These are phyloP conservation scores for Urostyla sp. DNA, from an alignment of 73 alveolate genomes.

Conservation along the genomic window DNA sequence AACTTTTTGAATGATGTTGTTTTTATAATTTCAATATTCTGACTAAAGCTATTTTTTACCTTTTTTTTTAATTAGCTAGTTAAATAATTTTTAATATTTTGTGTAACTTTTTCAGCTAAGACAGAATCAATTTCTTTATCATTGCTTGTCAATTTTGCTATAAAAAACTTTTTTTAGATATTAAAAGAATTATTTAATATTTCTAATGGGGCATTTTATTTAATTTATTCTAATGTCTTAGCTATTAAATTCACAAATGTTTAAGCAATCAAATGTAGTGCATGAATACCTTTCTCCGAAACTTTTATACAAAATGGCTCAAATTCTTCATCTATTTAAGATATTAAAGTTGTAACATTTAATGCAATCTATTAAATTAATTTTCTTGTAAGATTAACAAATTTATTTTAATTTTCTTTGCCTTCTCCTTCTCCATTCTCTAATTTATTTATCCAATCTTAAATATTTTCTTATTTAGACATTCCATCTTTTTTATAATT, in stretches of 20 bases:
- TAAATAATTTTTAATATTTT: neutral
- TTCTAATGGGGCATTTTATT: neutral
- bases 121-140: neutral
- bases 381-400: neutral
- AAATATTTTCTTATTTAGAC: neutral
- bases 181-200: neutral
- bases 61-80: neutral
- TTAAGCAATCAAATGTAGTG: conserved; percentile 3
- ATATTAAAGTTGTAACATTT: neutral
- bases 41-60: neutral
- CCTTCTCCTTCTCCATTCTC: neutral
- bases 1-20: neutral
- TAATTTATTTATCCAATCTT: neutral
- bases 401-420: neutral
- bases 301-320: conserved; percentile 8
- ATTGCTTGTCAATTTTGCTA: conserved; percentile 23
- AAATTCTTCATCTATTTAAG: conserved; percentile 1
- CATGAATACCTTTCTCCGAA: neutral
- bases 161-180: neutral
- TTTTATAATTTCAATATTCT: neutral
- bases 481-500: neutral
- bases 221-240: neutral
- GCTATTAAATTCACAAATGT: neutral
- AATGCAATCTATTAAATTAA: neutral
- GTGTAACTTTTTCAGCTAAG: neutral